A percentile compares a stretch with the other conserved stretches of the same genome.
These are phyloP conservation scores for Fusarium newnesense DNA, from an alignment of 2,329 filamentous ascomycete species.

Conservation along the genomic window DNA sequence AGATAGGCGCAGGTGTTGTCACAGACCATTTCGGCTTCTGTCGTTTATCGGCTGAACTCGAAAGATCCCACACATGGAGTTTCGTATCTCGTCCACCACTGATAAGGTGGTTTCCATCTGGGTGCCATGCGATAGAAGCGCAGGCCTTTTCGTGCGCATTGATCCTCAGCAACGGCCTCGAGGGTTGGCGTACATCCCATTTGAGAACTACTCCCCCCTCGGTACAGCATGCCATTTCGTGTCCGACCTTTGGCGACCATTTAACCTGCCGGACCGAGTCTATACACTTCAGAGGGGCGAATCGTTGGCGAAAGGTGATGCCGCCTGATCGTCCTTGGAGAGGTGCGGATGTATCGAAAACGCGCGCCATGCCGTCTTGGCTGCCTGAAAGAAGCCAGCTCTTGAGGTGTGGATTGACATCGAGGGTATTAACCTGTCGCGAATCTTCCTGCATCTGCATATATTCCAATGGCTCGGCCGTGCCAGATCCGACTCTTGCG, in stretches of 20 bases:
- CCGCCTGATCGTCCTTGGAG: slow-evolving; percentile 59
- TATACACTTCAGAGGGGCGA: slow-evolving; percentile 52
- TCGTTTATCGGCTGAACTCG: slow-evolving; percentile 67
- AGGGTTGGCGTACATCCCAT: slow-evolving; percentile 69
- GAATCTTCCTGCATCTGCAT: slow-evolving; percentile 70
- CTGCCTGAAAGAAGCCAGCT: slow-evolving; percentile 70
- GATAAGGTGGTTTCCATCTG: slow-evolving; percentile 72
- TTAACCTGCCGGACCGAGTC: slow-evolving; percentile 68
- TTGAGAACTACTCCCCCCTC: slow-evolving; percentile 71
- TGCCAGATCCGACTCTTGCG: slow-evolving; percentile 57
- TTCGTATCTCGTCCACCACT: slow-evolving; percentile 71
- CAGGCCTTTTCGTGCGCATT: slow-evolving; percentile 71
- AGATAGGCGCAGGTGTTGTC: slow-evolving; percentile 68
- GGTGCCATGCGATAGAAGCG: slow-evolving; percentile 72
- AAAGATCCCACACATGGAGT: slow-evolving; percentile 74
- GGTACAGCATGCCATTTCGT: slow-evolving; percentile 72
- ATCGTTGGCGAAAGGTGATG: slow-evolving; percentile 61
- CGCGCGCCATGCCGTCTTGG: slow-evolving; percentile 71
- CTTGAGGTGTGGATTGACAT: slow-evolving; percentile 69
- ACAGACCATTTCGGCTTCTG: slow-evolving; percentile 73
- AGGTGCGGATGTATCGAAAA: slow-evolving; percentile 67
- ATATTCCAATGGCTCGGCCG: slow-evolving; percentile 60
- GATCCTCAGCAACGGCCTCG: slow-evolving; percentile 66
- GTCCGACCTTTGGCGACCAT: slow-evolving; percentile 71
- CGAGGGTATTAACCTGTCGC: slow-evolving; percentile 71